Conservation (phyloP, 352 stramenopile genomes). For the Globisporangium irregulare region DNA sequence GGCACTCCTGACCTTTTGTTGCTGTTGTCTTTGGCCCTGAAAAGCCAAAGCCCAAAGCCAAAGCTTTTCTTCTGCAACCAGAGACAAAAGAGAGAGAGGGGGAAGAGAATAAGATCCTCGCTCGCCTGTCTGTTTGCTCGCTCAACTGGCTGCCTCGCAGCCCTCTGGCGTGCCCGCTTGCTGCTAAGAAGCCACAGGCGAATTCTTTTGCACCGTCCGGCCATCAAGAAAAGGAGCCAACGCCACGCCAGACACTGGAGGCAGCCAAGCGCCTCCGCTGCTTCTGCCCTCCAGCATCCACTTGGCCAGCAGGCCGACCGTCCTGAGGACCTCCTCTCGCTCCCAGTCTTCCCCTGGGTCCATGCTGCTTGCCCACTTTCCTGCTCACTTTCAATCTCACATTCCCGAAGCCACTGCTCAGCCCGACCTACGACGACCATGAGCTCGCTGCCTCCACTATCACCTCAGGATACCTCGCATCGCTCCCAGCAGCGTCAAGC, state of each 20-base stretch:
- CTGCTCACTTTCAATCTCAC: constrained; percentile 1
- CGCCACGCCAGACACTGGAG: not conserved
- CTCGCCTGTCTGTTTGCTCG: not conserved
- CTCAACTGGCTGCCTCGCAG: not conserved
- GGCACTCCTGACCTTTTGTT: not conserved
- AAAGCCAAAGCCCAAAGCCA: not conserved
- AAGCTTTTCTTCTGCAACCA: not conserved
- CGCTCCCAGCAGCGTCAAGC: not conserved
- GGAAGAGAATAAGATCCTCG: not conserved
- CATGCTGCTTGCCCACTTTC: not conserved
- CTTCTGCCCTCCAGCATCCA: not conserved
- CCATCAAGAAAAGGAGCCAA: not conserved
- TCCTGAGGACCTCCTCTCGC: not conserved
- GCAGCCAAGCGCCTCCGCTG: not conserved
- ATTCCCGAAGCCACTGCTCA: not conserved
- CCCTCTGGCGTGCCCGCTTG: not conserved
- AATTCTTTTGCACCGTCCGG: constrained; percentile 4
- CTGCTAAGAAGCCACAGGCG: not conserved
- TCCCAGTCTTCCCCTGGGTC: not conserved
- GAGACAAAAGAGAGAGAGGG: not conserved
- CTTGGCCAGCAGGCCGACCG: not conserved
- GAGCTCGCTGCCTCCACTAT: constrained; percentile 2
- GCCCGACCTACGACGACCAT: not conserved
- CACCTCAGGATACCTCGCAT: not conserved
- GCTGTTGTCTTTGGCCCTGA: not conserved